Percentiles rank a stretch among this genome's conserved stretches.
Conservation (phyloP, 352 stramenopile species). For the Pythium biforme region DNA sequence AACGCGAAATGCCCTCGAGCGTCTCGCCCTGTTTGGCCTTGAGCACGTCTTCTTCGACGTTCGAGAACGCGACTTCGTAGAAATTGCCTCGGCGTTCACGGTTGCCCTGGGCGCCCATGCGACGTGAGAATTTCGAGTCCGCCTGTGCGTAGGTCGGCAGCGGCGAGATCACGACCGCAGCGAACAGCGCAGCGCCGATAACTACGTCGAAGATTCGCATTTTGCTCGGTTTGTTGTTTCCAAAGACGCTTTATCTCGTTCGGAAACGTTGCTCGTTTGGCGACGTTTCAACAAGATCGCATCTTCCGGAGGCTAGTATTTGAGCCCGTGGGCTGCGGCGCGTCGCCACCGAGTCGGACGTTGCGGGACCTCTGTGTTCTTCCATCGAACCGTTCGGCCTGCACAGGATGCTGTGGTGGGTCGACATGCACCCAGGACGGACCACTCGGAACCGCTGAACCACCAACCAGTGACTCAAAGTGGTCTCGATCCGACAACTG, state of each 20-base stretch:
- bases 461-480: too few species aligned
- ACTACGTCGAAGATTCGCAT: not conserved
- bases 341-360: not conserved
- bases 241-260: not conserved
- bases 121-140: slow-evolving; percentile 7
- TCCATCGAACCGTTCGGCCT: not conserved
- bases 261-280: not conserved
- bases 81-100: not conserved
- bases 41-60: slow-evolving; percentile 53
- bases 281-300: slow-evolving; percentile 7
- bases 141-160: not conserved
- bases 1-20: slow-evolving; percentile 32
- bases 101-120: not conserved
- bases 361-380: not conserved
- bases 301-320: not conserved
- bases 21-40: slow-evolving; percentile 41
- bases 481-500: too few species aligned
- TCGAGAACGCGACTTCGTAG: slow-evolving; percentile 43
- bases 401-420: not conserved
- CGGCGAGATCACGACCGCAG: not conserved
- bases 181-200: not conserved
- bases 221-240: not conserved
- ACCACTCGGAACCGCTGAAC: too few species aligned
- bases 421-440: too few species aligned
- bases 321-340: not conserved